Base-by-base conservation (phyloP, 495 filamentous ascomycete genomes). In the Tuber indicum region DNA sequence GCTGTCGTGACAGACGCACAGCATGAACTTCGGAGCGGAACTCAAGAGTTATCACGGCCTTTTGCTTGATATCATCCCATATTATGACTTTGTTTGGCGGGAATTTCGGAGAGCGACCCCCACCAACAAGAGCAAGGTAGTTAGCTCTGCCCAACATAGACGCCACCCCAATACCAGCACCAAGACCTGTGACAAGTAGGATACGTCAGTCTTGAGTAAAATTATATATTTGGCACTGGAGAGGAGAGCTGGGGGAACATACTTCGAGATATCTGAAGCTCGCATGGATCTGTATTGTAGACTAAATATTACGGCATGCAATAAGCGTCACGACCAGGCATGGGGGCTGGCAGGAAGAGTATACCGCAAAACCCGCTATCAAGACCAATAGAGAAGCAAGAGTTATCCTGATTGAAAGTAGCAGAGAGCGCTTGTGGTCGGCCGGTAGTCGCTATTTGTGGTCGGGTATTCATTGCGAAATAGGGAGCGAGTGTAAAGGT, bases 141-240 rank as follows among this genome's bases (percentile, higher is more conserved):
- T 94, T 96, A 72, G 92, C 91, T 79, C 92, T 91, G 74, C 92
- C 92, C 75, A 97, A 91, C 93, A 97, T 96, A 84, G 92, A 91
- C 21, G 90, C 94, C 47, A 92, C 85, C 32, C 92, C 93, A 66
- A 98, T 90, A 26, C 94, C 94, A 43, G 91, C 93, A 83, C 92
- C 92, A 86, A 97, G 92, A 79, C 94, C 94, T 96, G 74, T 8
- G 75, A 32, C 41, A 71, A 21, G 45, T 44, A 72, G 36, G 21
- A 52, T 45, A 47, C 41, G 75, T 76, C 46, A 69, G 42, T 72
- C 75, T 43, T 41, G 46, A 71, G 70, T n/a, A 44, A 45, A 71
- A 58, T 36, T 41, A 16, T 70, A 72, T 23, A 69, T 32, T 32
- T 32, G 9, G 52, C 52, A 62, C n/a, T 39, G 43, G 39, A n/a